These are phyloP conservation scores for Lecanoromycetidae sp. DNA, from an alignment of 2,329 filamentous ascomycete genomes.

Conservation along the genomic window DNA sequence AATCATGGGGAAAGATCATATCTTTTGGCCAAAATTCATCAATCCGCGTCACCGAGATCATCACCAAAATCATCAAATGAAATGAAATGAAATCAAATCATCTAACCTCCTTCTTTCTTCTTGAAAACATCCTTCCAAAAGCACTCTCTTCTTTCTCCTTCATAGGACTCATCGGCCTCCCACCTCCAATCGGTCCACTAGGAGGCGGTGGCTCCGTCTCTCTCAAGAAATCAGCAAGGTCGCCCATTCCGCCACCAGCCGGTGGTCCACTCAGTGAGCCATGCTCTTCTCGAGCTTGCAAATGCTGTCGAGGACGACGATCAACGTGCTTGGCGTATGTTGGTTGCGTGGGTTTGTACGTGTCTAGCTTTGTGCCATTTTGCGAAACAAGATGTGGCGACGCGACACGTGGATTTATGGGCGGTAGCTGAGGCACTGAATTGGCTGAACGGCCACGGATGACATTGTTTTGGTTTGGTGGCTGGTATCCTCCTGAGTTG, in stretches of 20 bases:
- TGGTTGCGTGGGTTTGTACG: constrained; percentile 23
- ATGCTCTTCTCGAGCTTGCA: constrained; percentile 20
- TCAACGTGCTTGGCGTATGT: constrained; percentile 30
- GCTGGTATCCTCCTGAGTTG: neutral
- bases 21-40: neutral
- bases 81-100: constrained; percentile 4
- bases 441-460: constrained; percentile 1
- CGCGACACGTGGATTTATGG: constrained; percentile 11
- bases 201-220: constrained; percentile 51
- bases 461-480: constrained; percentile 1
- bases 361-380: constrained; percentile 24
- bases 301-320: constrained; percentile 14
- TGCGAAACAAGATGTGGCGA: constrained; percentile 15
- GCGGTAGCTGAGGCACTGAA: constrained; percentile 13
- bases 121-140: constrained; percentile 7
- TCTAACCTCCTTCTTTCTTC: constrained; percentile 5
- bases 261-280: constrained; percentile 14
- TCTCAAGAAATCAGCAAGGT: constrained; percentile 61
- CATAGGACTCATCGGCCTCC: constrained; percentile 4
- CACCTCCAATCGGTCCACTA: neutral
- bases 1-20: no score
- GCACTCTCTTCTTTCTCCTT: constrained; percentile 10
- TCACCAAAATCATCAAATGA: constrained; percentile 1
- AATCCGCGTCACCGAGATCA: neutral
- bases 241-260: constrained; percentile 24